Base-by-base conservation (phyloP, 768 basidiomycete genomes). In the Russula lepida region DNA sequence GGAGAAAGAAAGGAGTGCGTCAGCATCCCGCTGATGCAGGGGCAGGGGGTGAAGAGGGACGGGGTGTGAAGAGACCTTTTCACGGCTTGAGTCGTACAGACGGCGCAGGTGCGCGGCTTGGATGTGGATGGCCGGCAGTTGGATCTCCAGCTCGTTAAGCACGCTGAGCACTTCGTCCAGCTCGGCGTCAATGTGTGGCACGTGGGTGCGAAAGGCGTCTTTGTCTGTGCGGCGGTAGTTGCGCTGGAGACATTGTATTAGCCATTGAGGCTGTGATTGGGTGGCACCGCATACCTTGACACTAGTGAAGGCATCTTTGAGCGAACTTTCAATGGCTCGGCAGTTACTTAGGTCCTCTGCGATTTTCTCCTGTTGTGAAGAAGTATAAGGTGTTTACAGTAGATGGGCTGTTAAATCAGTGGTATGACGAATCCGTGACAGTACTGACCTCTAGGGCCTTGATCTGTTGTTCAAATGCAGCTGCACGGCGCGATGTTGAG, bases 341-440 rank as follows among this genome's bases (percentile, higher is more conserved):
- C 88, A 89, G 69, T 89, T 89, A 68, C 84, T 84, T 52, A 90
- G 73, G 69, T 84, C 81, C 67, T 88, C 83, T 32, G 84, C 79
- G 28, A 91, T 78, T 69, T 81, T 83, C 55, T 78, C 77, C 88
- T 89, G 66, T 50, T 12, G 37, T n/a, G 44, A 6, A 41, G 35
- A 37, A 35, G 30, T n/a, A 25, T 13, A 25, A 23, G 8, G n/a
- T 19, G 25, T 23, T 32, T 5, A n/a, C n/a, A n/a, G n/a, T n/a
- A n/a, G n/a, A 15, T 6, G 15, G 30, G 21, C 6, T 17, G 21
- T 2, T 12, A 52, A 28, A 32, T 28, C 6, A 17, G 56, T 52
- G 56, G 54, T 39, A 56, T 21, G 17, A 37, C 2, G 60, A 23
- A 3, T 17, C 33, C 1, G 32, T 8, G 21, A 17, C 7, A 15